A percentile compares a stretch with the other conserved stretches of the same genome.
Conservation (phyloP, 2,329 filamentous ascomycete species). For the Neonectria magnoliae region DNA sequence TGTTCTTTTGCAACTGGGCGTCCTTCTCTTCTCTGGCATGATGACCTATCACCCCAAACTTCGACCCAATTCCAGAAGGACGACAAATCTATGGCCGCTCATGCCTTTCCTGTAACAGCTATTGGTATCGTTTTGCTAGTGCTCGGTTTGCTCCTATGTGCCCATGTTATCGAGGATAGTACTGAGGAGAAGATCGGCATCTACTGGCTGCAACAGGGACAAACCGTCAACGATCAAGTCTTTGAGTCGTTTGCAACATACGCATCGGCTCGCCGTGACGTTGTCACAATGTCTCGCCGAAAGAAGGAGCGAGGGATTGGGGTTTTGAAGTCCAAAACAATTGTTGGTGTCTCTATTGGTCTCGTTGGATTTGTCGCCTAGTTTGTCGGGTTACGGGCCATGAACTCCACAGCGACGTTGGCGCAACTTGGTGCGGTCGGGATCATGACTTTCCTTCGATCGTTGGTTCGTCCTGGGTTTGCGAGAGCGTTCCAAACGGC, state of each 20-base stretch:
- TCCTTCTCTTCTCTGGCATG: neutral
- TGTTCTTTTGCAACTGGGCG: neutral
- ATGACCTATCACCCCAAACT: neutral
- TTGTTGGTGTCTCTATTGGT: slow-evolving; percentile 23
- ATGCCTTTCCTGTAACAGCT: neutral
- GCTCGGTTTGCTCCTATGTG: neutral
- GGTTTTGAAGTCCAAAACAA: neutral
- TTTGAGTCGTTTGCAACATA: neutral
- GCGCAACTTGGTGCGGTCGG: slow-evolving; percentile 38
- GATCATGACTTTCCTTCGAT: slow-evolving; percentile 40
- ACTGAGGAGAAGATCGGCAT: neutral
- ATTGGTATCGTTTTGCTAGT: neutral
- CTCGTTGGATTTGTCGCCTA: slow-evolving; percentile 43
- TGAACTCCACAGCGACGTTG: slow-evolving; percentile 40
- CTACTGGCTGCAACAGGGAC: neutral
- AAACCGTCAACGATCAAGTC: neutral
- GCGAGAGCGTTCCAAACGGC: neutral
- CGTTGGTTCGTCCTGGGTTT: slow-evolving; percentile 36
- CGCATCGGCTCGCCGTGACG: too few species aligned
- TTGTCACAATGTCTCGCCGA: neutral
- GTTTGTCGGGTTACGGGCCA: slow-evolving; percentile 41
- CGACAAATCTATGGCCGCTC: fast-evolving
- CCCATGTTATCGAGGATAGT: neutral
- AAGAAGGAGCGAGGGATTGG: too few species aligned
- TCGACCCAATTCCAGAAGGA: neutral